phyloP scores from a whole-genome alignment of 768 basidiomycete species.

The Mrakia blollopis region DNA sequence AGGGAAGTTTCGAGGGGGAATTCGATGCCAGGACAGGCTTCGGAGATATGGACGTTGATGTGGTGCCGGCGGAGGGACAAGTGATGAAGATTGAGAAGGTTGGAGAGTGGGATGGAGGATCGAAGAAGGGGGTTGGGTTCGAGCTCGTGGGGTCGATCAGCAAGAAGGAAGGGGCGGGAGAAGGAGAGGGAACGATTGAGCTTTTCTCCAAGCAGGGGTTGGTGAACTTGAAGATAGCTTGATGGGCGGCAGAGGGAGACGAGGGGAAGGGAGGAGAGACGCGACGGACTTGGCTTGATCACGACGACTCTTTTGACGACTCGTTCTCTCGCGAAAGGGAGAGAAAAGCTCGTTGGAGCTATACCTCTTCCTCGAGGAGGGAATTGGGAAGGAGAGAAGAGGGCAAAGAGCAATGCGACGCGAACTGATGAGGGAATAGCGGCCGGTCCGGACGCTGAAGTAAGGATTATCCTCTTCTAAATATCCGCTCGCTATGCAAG shows the following conservation, averaged over 20 bases:
- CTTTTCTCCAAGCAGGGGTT: neutral
- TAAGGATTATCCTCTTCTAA: too few species aligned
- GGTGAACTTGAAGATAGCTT: neutral
- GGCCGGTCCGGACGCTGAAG: too few species aligned
- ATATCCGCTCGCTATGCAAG: too few species aligned
- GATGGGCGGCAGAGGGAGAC: neutral
- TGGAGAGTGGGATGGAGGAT: neutral
- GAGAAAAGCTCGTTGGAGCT: too few species aligned
- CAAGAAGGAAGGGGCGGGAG: neutral
- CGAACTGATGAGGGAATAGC: too few species aligned
- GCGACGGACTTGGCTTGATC: too few species aligned
- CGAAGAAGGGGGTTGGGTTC: neutral
- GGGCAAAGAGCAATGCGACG: too few species aligned
- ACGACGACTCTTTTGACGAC: too few species aligned
- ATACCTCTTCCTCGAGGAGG: too few species aligned
- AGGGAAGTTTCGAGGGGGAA: neutral
- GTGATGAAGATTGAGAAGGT: neutral
- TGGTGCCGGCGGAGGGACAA: neutral
- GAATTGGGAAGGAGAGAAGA: too few species aligned
- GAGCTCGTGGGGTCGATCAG: neutral
- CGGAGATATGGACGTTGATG: neutral
- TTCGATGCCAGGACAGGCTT: neutral
- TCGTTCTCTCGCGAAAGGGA: too few species aligned
- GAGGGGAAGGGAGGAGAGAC: neutral
- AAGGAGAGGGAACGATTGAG: constrained; percentile 4